These are phyloP conservation scores for Centaurea solstitialis DNA, from an alignment of 129 eudicot species.

Conservation along the genomic window DNA sequence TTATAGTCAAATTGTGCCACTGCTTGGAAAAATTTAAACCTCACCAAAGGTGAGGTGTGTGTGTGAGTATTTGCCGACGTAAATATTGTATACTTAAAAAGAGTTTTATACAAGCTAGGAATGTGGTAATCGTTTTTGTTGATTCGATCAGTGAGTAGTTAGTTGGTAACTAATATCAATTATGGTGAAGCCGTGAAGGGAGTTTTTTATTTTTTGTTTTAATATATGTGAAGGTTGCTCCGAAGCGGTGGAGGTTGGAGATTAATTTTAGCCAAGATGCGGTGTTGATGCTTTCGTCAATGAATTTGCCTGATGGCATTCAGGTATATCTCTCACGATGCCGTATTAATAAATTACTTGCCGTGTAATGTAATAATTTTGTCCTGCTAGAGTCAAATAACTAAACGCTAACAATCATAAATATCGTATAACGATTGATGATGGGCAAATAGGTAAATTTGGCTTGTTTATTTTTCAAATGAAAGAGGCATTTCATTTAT, in stretches of 20 bases:
- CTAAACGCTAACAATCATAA: neutral
- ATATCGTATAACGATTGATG: neutral
- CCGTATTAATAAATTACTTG: neutral
- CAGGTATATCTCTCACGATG: slow-evolving; percentile 50
- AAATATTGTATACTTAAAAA: neutral
- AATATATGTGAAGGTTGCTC: slow-evolving; percentile 68
- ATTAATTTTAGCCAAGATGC: slow-evolving; percentile 94
- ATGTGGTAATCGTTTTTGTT: neutral
- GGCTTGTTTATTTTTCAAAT: too few species aligned
- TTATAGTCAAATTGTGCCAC: too few species aligned
- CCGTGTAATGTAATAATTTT: too few species aligned
- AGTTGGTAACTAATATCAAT: neutral
- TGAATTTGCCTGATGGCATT: slow-evolving; percentile 87
- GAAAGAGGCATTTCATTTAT: neutral
- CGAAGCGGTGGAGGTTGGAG: slow-evolving; percentile 93
- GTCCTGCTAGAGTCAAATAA: neutral
- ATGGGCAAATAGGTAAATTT: neutral
- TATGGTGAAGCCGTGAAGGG: neutral
- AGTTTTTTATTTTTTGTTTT: neutral
- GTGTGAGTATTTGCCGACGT: neutral
- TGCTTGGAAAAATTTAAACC: too few species aligned
- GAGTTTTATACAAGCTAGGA: neutral
- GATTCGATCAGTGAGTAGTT: neutral
- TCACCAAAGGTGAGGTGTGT: too few species aligned
- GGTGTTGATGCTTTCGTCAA: slow-evolving; percentile 92